Conservation (phyloP, 495 filamentous ascomycete genomes). For the Podospora pseudoanserina region DNA sequence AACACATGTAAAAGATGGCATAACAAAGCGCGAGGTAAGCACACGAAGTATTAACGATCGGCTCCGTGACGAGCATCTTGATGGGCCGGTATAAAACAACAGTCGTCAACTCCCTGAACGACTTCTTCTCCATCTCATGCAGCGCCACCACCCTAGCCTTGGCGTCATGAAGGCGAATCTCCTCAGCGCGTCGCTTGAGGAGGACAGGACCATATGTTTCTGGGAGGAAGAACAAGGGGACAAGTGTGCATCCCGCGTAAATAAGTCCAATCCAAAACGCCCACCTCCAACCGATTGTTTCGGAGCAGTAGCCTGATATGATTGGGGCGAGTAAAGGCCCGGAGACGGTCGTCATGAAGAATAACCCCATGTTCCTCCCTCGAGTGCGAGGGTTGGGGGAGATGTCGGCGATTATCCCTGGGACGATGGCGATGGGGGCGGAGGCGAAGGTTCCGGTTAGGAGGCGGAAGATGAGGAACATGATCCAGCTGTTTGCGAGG, state of each 20-base stretch:
- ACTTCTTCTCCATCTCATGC: slow-evolving; percentile 35
- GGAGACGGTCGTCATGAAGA: slow-evolving; percentile 61
- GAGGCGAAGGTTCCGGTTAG: slow-evolving; percentile 62
- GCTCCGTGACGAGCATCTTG: slow-evolving; percentile 43
- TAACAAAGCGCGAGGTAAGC: slow-evolving; percentile 68
- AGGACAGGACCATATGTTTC: slow-evolving; percentile 63
- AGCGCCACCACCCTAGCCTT: slow-evolving; percentile 33
- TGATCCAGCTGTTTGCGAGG: slow-evolving; percentile 62
- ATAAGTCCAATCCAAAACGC: slow-evolving; percentile 62
- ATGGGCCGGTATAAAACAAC: slow-evolving; percentile 40
- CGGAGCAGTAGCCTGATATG: slow-evolving; percentile 60
- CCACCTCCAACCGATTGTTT: slow-evolving; percentile 62
- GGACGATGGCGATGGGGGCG: slow-evolving; percentile 65
- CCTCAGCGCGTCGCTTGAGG: slow-evolving; percentile 51
- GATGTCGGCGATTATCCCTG: slow-evolving; percentile 72
- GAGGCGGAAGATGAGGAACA: slow-evolving; percentile 64
- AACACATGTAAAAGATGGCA: slow-evolving; percentile 73
- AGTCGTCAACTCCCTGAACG: slow-evolving; percentile 33
- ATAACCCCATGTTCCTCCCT: slow-evolving; percentile 67
- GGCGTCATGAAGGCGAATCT: slow-evolving; percentile 48
- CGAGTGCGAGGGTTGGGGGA: slow-evolving; percentile 52
- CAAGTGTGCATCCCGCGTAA: slow-evolving; percentile 46
- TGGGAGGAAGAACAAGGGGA: slow-evolving; percentile 51
- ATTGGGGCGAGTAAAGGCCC: slow-evolving; percentile 66
- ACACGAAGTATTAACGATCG: slow-evolving; percentile 57